These are phyloP conservation scores for Colletotrichum destructivum DNA, from an alignment of 2,329 filamentous ascomycete species.

Conservation along the genomic window DNA sequence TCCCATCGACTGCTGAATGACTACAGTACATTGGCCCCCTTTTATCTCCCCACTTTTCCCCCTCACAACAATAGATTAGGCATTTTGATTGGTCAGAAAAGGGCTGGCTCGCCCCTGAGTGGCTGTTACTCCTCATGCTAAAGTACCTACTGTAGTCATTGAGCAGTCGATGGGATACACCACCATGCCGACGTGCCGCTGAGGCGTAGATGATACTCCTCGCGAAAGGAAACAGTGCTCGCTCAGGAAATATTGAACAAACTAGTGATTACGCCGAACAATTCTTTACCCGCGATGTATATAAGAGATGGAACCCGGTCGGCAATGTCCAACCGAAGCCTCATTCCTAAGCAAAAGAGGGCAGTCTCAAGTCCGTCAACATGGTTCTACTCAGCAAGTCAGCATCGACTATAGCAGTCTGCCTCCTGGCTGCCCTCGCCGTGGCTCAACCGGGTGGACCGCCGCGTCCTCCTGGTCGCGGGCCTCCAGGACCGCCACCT, in stretches of 20 bases:
- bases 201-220: neutral
- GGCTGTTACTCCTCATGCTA: too few relatives aligned
- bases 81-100: too few relatives aligned
- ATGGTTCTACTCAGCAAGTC: slow-evolving; percentile 18
- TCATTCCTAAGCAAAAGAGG: neutral
- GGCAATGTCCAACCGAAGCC: neutral
- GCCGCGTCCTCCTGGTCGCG: neutral
- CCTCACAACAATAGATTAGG: too few relatives aligned
- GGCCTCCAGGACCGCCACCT: neutral
- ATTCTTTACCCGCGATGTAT: neutral
- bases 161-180: too few relatives aligned
- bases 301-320: neutral
- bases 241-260: neutral
- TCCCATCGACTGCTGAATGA: too few relatives aligned
- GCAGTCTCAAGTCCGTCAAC: neutral
- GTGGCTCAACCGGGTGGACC: neutral
- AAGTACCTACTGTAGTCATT: too few relatives aligned
- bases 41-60: too few relatives aligned
- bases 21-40: too few relatives aligned
- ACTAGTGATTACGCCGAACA: neutral
- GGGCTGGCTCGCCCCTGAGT: too few relatives aligned
- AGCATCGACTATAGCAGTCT: neutral
- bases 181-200: neutral
- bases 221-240: neutral
- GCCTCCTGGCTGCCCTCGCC: neutral